A percentile compares a stretch with the other conserved stretches of the same genome.
phyloP scores from a whole-genome alignment of 768 basidiomycete species.

The Tremella fuciformis region DNA sequence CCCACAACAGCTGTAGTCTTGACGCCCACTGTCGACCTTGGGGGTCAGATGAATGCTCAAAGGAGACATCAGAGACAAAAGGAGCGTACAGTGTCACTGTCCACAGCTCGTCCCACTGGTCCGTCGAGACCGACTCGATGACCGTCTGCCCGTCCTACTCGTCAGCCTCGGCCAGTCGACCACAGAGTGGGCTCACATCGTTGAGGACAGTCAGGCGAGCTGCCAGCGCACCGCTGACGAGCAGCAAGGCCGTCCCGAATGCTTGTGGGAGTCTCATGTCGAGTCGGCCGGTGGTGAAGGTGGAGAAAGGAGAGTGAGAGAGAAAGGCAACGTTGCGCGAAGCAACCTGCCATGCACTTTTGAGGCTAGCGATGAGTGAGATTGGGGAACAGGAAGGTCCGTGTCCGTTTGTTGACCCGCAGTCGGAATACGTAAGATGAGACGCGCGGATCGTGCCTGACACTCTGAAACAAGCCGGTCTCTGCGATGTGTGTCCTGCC shows the following conservation, averaged over 20 bases:
- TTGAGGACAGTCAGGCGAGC: neutral
- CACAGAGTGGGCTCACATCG: neutral
- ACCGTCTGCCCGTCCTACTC: slow-evolving; percentile 9
- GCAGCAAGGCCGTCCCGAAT: neutral
- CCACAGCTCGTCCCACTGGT: slow-evolving; percentile 8
- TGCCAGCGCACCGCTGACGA: neutral
- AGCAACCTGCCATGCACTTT: too few relatives aligned
- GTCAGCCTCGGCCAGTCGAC: neutral
- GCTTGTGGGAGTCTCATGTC: too few relatives aligned
- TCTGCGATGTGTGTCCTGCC: too few relatives aligned
- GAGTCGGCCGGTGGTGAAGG: too few relatives aligned
- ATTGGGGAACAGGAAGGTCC: too few relatives aligned
- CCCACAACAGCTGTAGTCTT: neutral
- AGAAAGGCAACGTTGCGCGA: too few relatives aligned
- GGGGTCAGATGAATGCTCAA: neutral
- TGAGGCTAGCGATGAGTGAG: too few relatives aligned
- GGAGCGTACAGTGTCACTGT: slow-evolving; percentile 6
- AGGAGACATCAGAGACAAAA: neutral
- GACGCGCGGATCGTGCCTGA: too few relatives aligned
- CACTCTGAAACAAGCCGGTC: too few relatives aligned
- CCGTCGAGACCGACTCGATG: slow-evolving; percentile 6
- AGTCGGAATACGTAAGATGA: too few relatives aligned
- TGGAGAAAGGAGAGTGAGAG: too few relatives aligned
- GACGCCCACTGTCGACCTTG: neutral
- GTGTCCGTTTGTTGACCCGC: too few relatives aligned